A percentile compares a stretch with the other conserved stretches of the same genome.
These are phyloP conservation scores for Aspergillus olivimuriae DNA, from an alignment of 495 filamentous ascomycete species.

Conservation along the genomic window DNA sequence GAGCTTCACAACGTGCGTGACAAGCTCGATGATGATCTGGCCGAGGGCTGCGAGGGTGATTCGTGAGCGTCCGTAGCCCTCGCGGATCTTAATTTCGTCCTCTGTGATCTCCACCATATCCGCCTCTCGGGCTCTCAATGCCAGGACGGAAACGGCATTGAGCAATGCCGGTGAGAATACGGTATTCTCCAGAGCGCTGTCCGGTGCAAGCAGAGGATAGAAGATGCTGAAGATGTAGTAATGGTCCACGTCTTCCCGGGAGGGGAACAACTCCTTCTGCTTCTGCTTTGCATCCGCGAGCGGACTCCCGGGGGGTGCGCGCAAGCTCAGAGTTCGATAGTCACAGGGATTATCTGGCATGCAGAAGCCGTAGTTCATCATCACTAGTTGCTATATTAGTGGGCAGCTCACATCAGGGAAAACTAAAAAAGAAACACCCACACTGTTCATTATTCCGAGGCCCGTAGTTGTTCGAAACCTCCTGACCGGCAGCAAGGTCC, in stretches of 20 bases:
- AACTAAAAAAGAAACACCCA: constrained; percentile 22
- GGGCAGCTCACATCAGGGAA: background rate
- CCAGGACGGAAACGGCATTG: constrained; percentile 35
- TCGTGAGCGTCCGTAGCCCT: constrained; percentile 31
- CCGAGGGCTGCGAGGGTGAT: constrained; percentile 31
- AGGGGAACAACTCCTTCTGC: constrained; percentile 28
- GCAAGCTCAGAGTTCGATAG: constrained; percentile 43
- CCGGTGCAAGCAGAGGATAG: constrained; percentile 32
- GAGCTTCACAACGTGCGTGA: constrained; percentile 34
- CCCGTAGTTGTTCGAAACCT: constrained; percentile 65
- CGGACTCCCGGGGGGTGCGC: constrained; percentile 35
- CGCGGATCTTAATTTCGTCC: constrained; percentile 24
- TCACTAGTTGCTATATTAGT: constrained; percentile 32
- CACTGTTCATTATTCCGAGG: constrained; percentile 61
- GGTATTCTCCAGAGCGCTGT: constrained; percentile 34
- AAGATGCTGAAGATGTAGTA: constrained; percentile 44
- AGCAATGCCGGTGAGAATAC: constrained; percentile 42
- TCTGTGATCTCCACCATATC: constrained; percentile 31
- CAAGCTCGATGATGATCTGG: constrained; percentile 38
- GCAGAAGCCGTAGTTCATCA: constrained; percentile 66
- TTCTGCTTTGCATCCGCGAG: constrained; percentile 30
- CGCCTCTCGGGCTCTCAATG: constrained; percentile 36
- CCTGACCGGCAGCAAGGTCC: constrained; percentile 37
- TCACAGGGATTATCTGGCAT: constrained; percentile 51
- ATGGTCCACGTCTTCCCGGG: constrained; percentile 28